These are phyloP conservation scores for Secale cereale DNA, from an alignment of 176 grass and related monocot species.

Conservation along the genomic window DNA sequence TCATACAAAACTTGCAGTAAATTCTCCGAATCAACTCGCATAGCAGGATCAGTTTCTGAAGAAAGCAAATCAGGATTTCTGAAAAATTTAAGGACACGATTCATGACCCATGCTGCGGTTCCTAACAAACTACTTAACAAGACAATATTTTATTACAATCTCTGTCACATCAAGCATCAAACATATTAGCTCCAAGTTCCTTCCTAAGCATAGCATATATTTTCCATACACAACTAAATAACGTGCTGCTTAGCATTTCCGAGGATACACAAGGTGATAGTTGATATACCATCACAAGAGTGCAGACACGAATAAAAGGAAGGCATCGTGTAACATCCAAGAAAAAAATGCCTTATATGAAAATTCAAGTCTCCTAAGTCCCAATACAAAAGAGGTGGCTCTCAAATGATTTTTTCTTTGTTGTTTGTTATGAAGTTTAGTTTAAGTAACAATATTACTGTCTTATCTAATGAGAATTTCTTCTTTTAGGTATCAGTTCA, in stretches of 20 bases:
- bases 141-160: background rate
- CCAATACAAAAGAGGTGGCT: background rate
- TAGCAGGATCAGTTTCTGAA: background rate
- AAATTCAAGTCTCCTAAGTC: background rate
- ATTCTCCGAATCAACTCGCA: background rate
- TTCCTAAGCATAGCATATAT: background rate
- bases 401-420: too few species aligned
- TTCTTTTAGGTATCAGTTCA: constrained; percentile 3
- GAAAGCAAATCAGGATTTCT: background rate
- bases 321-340: background rate
- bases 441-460: background rate
- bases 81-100: too few species aligned
- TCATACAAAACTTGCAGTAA: background rate
- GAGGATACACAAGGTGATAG: too few species aligned
- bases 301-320: background rate
- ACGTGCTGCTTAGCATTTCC: too few species aligned
- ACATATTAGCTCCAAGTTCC: background rate
- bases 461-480: background rate
- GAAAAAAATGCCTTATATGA: background rate
- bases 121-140: background rate
- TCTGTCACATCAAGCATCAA: background rate
- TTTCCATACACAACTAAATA: background rate
- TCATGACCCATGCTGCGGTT: background rate
- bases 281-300: background rate
- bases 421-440: background rate